Percentiles rank a stretch among this genome's conserved stretches.
phyloP scores from a whole-genome alignment of 768 basidiomycete species.

The Pulveroboletus sp. region DNA sequence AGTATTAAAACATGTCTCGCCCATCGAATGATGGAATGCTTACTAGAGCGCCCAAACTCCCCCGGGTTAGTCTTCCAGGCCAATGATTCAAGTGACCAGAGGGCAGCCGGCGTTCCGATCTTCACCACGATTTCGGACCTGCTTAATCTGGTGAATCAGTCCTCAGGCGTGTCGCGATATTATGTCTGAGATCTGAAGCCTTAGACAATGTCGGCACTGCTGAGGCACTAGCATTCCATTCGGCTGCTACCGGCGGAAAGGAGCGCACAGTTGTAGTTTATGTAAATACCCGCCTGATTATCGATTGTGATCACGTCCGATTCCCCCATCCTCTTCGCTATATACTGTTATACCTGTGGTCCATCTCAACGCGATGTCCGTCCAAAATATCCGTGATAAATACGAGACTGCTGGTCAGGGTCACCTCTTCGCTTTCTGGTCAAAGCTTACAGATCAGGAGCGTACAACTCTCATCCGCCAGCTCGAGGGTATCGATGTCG shows the following conservation, averaged over 20 bases:
- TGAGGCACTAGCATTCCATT: slow-evolving; percentile 3
- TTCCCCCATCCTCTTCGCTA: background rate
- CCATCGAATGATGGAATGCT: too few species aligned
- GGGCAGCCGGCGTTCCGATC: too few species aligned
- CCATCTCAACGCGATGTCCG: slow-evolving; percentile 40
- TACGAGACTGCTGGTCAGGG: slow-evolving; percentile 82
- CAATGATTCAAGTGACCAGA: too few species aligned
- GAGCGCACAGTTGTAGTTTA: slow-evolving; percentile 1
- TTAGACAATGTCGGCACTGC: background rate
- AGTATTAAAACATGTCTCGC: too few species aligned
- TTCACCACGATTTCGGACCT: too few species aligned
- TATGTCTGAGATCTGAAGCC: background rate
- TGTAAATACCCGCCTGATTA: slow-evolving; percentile 11
- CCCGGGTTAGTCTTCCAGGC: too few species aligned
- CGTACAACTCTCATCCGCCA: slow-evolving; percentile 63
- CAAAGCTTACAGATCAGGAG: slow-evolving; percentile 60
- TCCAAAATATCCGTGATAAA: slow-evolving; percentile 52
- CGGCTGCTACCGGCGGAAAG: slow-evolving; percentile 24
- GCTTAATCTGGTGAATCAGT: too few species aligned
- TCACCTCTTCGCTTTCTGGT: slow-evolving; percentile 89
- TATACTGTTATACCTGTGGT: background rate
- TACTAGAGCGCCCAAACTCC: too few species aligned
- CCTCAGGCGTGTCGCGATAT: slow-evolving; percentile 4
- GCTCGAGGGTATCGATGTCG: slow-evolving; percentile 77
- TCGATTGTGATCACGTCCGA: background rate